Evolutionary conservation across 495 filamentous ascomycete species (phyloP).

Genomic region (Lentithecium fluviatile): DNA sequence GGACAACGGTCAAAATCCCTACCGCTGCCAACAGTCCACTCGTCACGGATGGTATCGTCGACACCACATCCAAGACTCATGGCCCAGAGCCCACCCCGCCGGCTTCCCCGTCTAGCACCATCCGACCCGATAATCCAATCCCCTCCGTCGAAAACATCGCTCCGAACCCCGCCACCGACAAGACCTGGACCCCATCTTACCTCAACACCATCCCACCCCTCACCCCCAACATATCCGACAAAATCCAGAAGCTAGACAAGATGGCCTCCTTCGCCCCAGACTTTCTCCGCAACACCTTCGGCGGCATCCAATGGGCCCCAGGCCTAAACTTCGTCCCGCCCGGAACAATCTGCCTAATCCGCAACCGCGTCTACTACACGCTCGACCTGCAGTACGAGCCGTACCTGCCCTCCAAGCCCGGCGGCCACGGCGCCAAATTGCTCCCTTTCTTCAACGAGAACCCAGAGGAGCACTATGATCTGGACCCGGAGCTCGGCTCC

Average conservation of each 20-base stretch:
- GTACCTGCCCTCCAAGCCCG: conserved; percentile 37
- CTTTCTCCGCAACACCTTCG: conserved; percentile 36
- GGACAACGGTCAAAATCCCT: background rate
- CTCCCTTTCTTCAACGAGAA: conserved; percentile 41
- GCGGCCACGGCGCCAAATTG: conserved; percentile 43
- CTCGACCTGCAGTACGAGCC: conserved; percentile 39
- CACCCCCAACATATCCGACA: background rate
- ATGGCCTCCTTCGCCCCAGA: conserved; percentile 38
- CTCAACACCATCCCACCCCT: conserved; percentile 7
- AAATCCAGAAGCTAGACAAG: conserved; percentile 14
- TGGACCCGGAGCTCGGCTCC: conserved; percentile 3
- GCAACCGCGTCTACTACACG: conserved; percentile 36
- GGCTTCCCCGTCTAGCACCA: background rate
- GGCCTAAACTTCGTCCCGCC: conserved; percentile 40
- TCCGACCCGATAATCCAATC: background rate
- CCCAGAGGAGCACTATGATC: conserved; percentile 19
- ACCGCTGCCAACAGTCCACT: conserved; percentile 7
- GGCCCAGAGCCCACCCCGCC: conserved; percentile 6
- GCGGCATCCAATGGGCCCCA: conserved; percentile 37
- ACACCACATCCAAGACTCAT: background rate
- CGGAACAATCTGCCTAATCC: conserved; percentile 14
- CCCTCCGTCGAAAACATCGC: conserved; percentile 7
- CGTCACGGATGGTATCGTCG: conserved; percentile 13
- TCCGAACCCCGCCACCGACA: background rate
- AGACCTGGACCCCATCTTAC: conserved; percentile 17